Conservation (phyloP, 148 eudicot species). For the Silene uniflora region DNA sequence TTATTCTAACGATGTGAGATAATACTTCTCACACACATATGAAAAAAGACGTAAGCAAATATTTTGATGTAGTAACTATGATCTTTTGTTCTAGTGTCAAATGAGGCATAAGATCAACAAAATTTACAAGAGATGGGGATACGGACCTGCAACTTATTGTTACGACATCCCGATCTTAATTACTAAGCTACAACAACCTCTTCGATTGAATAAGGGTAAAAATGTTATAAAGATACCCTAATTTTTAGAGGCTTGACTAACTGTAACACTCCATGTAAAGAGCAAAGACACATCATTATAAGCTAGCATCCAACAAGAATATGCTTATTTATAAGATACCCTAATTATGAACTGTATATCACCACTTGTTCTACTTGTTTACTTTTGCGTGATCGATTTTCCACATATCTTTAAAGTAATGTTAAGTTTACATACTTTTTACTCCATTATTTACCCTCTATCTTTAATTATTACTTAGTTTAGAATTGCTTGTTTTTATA, state of each 20-base stretch:
- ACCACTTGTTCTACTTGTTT: slow-evolving; percentile 3
- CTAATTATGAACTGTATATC: slow-evolving; percentile 26
- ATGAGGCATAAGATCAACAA: too few relatives aligned
- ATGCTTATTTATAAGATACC: neutral
- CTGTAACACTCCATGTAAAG: neutral
- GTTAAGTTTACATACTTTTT: slow-evolving; percentile 9
- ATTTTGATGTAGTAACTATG: too few relatives aligned
- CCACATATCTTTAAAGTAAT: slow-evolving; percentile 29
- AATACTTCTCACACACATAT: too few relatives aligned
- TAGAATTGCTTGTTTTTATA: neutral
- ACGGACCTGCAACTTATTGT: too few relatives aligned
- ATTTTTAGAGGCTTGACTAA: neutral
- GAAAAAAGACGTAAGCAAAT: too few relatives aligned
- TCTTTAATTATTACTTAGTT: slow-evolving; percentile 1
- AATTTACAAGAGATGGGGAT: too few relatives aligned
- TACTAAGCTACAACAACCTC: too few relatives aligned
- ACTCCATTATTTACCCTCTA: neutral
- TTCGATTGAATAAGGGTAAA: neutral
- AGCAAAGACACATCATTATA: neutral
- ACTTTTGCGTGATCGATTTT: slow-evolving; percentile 32
- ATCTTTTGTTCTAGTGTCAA: too few relatives aligned
- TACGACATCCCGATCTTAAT: too few relatives aligned
- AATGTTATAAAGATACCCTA: neutral
- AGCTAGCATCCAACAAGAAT: neutral
- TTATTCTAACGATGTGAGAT: too few relatives aligned